phyloP scores from a whole-genome alignment of 2,329 filamentous ascomycete genomes.

The Colletotrichum sp. region DNA sequence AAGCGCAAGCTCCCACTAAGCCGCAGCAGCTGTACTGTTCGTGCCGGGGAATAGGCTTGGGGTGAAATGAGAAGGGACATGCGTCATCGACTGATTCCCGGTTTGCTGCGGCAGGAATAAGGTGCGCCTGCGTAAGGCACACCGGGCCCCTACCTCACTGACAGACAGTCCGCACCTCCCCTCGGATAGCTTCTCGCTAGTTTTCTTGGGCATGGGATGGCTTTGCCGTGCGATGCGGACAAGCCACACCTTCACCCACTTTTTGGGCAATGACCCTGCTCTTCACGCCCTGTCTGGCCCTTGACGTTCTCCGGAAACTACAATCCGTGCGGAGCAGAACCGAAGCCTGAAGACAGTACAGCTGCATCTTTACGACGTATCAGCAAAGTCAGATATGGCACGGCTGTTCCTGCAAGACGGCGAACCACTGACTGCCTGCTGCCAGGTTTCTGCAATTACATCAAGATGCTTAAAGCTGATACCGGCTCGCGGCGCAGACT shows the following conservation, averaged over 20 bases:
- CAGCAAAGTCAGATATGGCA: not conserved
- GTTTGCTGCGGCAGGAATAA: conserved; percentile 21
- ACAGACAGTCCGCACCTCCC: not conserved
- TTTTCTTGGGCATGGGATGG: conserved; percentile 8
- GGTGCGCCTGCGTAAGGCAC: not conserved
- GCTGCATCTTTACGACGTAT: not conserved
- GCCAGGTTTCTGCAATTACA: not conserved
- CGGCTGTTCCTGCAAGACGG: not conserved
- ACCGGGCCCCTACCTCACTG: not conserved
- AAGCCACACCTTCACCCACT: conserved; percentile 13
- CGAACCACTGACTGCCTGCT: not conserved
- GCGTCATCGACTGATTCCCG: conserved; percentile 23
- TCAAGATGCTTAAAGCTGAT: not conserved
- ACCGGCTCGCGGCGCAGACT: not conserved
- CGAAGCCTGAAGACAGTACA: not conserved
- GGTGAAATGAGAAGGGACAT: conserved; percentile 12
- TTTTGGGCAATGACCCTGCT: not conserved
- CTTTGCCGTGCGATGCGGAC: conserved; percentile 14
- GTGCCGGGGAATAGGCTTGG: conserved; percentile 11
- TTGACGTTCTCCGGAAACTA: not conserved
- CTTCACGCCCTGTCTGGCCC: not conserved
- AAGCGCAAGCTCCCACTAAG: conserved; percentile 8
- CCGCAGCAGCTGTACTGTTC: not conserved
- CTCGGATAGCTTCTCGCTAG: not conserved
- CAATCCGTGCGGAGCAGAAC: not conserved